Evolutionary conservation across 2,329 filamentous ascomycete genomes (phyloP).

Genomic region (Zymoseptoria tritici): DNA sequence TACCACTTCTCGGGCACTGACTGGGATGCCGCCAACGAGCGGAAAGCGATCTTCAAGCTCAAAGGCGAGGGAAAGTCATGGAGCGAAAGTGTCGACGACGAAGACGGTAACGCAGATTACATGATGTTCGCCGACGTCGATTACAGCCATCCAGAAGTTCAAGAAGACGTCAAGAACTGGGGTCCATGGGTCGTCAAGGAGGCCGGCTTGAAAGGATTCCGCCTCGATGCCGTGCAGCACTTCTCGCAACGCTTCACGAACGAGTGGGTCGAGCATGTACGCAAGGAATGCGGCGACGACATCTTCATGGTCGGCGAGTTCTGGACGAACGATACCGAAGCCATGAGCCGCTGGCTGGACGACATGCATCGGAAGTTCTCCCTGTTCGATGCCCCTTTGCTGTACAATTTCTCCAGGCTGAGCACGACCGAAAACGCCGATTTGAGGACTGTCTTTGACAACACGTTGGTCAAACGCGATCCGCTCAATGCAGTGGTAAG

Average conservation of each 20-base stretch:
- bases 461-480: slow-evolving; percentile 12
- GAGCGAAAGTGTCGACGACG: slow-evolving; percentile 52
- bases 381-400: slow-evolving; percentile 61
- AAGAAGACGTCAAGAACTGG: slow-evolving; percentile 58
- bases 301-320: slow-evolving; percentile 64
- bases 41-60: slow-evolving; percentile 58
- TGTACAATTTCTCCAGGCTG: slow-evolving; percentile 54
- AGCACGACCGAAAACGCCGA: slow-evolving; percentile 50
- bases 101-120: slow-evolving; percentile 55
- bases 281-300: slow-evolving; percentile 31
- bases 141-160: slow-evolving; percentile 55
- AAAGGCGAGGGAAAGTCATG: slow-evolving; percentile 47
- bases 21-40: slow-evolving; percentile 50
- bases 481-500: slow-evolving; percentile 11
- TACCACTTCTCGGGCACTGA: slow-evolving; percentile 61
- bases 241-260: slow-evolving; percentile 58
- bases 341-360: slow-evolving; percentile 46
- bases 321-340: slow-evolving; percentile 52
- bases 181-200: slow-evolving; percentile 57
- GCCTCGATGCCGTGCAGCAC: slow-evolving; percentile 66
- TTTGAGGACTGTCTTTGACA: slow-evolving; percentile 38
- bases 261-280: slow-evolving; percentile 51
- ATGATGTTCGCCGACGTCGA: slow-evolving; percentile 67
- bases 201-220: slow-evolving; percentile 55
- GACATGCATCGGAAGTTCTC: slow-evolving; percentile 49